Evolutionary conservation across 169 alveolate genomes (phyloP), one percentile per base, ranked within the genome.

Genomic region (Plasmodium cynomolgi): DNA sequence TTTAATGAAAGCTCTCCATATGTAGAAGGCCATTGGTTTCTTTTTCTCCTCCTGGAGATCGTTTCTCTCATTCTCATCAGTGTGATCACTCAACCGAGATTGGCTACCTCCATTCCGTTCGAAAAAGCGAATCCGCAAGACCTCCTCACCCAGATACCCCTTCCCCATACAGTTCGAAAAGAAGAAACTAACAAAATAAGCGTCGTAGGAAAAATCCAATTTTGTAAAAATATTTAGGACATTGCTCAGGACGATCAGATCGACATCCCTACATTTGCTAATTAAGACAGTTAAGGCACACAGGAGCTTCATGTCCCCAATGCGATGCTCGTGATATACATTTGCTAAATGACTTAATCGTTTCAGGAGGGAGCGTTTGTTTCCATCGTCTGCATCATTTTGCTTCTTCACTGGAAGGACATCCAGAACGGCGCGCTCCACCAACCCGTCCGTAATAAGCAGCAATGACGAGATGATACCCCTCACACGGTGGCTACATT

Each of bases 181-280:
- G 23, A 71, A 84, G 29, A 86, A 86, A 56, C 84, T 17, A 7
- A 86, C 39, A 33, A 86, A 75, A 86, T 50, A 86, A 1, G 81
- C 81, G 17, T 74, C 81, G 37, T 75, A 86, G 11, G 68, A 54
- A 77, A 50, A 86, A 29, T 54, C 44, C 31, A 79, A 11, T 44
- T 86, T 86, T 2, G 93, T 75, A 6, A 75, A 86, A n/a, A 39
- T 47, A 77, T 86, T 86, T n/a, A 86, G 4, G 13, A 86, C 50
- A 41, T 86, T 86, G 17, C 93, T 86, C 15, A 86, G 62, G 3
- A 86, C 80, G 26, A 71, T 39, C 47, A 86, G 41, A 56, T 86
- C 93, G 26, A 86, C 47, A n/a, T 77, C 68, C 50, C 29, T 86
- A 56, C 41, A 75, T 56, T 86, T 86, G 29, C 84, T n/a, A 5